These are phyloP conservation scores for Paraconiothyrium brasiliense DNA, from an alignment of 2,329 filamentous ascomycete genomes.

Conservation along the genomic window DNA sequence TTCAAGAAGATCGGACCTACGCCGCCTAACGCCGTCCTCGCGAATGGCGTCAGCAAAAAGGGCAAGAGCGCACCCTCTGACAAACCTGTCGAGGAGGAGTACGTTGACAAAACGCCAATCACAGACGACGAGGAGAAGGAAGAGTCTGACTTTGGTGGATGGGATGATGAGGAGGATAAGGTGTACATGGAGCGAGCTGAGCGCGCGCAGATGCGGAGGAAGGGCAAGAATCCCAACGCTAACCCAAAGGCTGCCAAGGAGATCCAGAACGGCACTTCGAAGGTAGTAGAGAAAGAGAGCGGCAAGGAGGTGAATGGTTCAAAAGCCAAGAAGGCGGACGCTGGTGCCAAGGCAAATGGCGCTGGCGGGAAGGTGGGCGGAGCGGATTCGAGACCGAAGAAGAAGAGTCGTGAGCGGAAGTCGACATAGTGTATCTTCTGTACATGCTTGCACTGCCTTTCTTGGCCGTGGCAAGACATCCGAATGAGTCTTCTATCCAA, in stretches of 20 bases:
- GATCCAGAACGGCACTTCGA: conserved; percentile 19
- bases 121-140: conserved; percentile 51
- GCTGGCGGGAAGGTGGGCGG: conserved; percentile 5
- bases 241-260: conserved; percentile 26
- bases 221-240: conserved; percentile 59
- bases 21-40: conserved; percentile 64
- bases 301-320: conserved; percentile 13
- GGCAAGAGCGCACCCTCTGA: conserved; percentile 50
- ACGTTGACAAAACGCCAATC: conserved; percentile 76
- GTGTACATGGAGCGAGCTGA: conserved; percentile 58
- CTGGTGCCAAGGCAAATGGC: conserved; percentile 19
- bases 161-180: conserved; percentile 61
- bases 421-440: conserved; percentile 5
- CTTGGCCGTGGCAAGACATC: background rate
- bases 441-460: conserved; percentile 1
- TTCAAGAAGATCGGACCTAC: conserved; percentile 91
- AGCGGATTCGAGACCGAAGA: conserved; percentile 22
- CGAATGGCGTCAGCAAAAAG: conserved; percentile 36
- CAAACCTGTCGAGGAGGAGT: conserved; percentile 53
- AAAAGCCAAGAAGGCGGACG: conserved; percentile 28
- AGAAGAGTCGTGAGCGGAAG: conserved; percentile 25
- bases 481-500: no score
- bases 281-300: conserved; percentile 2
- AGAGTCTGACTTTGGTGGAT: conserved; percentile 58
- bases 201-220: conserved; percentile 54